These are phyloP conservation scores for Russula emetica DNA, from an alignment of 768 basidiomycete species.

Conservation along the genomic window DNA sequence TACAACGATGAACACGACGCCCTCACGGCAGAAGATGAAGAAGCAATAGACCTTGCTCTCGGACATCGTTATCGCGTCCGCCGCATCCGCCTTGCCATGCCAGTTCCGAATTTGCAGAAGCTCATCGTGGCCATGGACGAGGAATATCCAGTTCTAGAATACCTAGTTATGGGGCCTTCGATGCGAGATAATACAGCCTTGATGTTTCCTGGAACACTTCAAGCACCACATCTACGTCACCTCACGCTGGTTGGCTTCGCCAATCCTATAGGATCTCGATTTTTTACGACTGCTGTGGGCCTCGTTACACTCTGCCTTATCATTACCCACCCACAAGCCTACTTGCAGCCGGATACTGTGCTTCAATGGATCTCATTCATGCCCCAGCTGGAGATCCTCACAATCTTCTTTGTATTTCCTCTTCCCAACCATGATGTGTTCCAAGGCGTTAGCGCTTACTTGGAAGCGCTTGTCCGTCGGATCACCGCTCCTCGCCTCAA, in stretches of 20 bases:
- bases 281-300: neutral
- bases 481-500: neutral
- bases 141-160: neutral
- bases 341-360: neutral
- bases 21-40: neutral
- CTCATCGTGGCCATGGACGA: neutral
- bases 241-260: neutral
- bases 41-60: neutral
- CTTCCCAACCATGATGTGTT: neutral
- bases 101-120: neutral
- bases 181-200: neutral
- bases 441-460: neutral
- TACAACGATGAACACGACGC: neutral
- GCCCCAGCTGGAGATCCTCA: neutral
- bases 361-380: neutral
- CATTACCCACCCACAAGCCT: neutral
- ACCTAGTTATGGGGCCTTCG: neutral
- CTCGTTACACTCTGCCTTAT: neutral
- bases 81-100: neutral
- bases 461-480: neutral
- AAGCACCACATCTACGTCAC: neutral
- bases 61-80: neutral
- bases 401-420: neutral
- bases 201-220: neutral
- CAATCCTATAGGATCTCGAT: neutral